Percentiles rank a stretch among this genome's conserved stretches.
Evolutionary conservation across 352 stramenopile species (phyloP).

Genomic region (Thraustotheca clavata): DNA sequence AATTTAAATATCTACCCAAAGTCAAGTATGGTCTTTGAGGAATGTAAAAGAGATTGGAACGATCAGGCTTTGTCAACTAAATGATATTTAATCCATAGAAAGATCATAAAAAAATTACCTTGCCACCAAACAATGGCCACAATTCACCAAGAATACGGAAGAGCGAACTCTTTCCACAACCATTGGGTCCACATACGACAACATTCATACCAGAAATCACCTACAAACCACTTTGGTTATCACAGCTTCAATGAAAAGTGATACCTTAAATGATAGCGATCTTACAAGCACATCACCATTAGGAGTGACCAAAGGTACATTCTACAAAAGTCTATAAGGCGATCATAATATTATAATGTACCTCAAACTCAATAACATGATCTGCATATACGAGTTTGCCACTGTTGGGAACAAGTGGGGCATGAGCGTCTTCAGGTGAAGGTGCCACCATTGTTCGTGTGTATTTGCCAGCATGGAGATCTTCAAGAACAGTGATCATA

Average conservation of each 20-base stretch:
- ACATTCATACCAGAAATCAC: slow-evolving; percentile 87
- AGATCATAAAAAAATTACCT: not conserved
- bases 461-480: slow-evolving; percentile 57
- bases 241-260: not conserved
- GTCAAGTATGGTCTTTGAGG: slow-evolving; percentile 84
- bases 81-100: not conserved
- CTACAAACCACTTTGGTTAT: slow-evolving; percentile 31
- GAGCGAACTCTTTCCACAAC: slow-evolving; percentile 80
- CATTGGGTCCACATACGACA: slow-evolving; percentile 75
- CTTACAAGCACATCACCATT: slow-evolving; percentile 83
- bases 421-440: slow-evolving; percentile 28
- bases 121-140: slow-evolving; percentile 75
- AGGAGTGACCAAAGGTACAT: slow-evolving; percentile 83
- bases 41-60: slow-evolving; percentile 86
- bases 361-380: slow-evolving; percentile 80
- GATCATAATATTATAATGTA: not conserved
- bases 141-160: slow-evolving; percentile 85
- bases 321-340: not conserved
- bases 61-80: slow-evolving; percentile 60
- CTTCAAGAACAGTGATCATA: slow-evolving; percentile 66
- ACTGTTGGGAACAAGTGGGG: slow-evolving; percentile 54
- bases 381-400: slow-evolving; percentile 44
- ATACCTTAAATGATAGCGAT: slow-evolving; percentile 44
- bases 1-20: slow-evolving; percentile 38
- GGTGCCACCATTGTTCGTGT: slow-evolving; percentile 63